Evolutionary conservation across 169 alveolate species (phyloP).

Genomic region (Perkinsus olseni): DNA sequence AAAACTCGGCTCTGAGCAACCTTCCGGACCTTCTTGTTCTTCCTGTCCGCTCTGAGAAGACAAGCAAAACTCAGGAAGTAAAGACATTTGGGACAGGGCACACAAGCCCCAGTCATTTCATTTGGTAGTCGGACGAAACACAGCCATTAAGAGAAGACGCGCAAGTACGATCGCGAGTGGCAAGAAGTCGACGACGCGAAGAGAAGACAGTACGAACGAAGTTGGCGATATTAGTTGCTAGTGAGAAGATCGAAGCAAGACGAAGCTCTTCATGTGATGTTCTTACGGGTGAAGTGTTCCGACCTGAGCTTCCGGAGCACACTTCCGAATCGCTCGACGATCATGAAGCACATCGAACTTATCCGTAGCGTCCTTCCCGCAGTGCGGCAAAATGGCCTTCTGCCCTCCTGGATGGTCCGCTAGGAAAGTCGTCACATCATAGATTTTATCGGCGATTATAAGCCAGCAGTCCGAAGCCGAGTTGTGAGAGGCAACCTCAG

Average conservation of each 20-base stretch:
- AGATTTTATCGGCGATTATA: slow-evolving; percentile 34
- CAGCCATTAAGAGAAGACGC: no score
- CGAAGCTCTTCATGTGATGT: no score
- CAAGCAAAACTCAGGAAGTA: not conserved
- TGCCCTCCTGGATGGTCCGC: slow-evolving; percentile 47
- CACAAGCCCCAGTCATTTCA: no score
- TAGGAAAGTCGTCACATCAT: slow-evolving; percentile 41
- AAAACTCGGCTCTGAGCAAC: not conserved
- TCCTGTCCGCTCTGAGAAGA: not conserved
- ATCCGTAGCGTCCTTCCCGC: slow-evolving; percentile 40
- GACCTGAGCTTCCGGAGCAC: not conserved
- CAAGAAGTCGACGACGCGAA: no score
- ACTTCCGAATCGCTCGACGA: not conserved
- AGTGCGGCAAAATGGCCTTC: slow-evolving; percentile 31
- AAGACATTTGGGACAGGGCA: no score
- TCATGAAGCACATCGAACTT: slow-evolving; percentile 29
- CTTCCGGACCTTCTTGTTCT: not conserved
- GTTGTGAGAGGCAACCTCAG: slow-evolving; percentile 31
- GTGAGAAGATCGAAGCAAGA: no score
- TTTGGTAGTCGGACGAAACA: no score
- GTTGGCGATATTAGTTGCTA: no score
- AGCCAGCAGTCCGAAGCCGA: slow-evolving; percentile 36
- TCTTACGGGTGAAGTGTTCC: not conserved
- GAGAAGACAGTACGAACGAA: no score
- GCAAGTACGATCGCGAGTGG: no score